Percentiles rank a stretch among this genome's conserved stretches.
These are phyloP conservation scores for Mallotus japonicus DNA, from an alignment of 441 rosid species.

Conservation along the genomic window DNA sequence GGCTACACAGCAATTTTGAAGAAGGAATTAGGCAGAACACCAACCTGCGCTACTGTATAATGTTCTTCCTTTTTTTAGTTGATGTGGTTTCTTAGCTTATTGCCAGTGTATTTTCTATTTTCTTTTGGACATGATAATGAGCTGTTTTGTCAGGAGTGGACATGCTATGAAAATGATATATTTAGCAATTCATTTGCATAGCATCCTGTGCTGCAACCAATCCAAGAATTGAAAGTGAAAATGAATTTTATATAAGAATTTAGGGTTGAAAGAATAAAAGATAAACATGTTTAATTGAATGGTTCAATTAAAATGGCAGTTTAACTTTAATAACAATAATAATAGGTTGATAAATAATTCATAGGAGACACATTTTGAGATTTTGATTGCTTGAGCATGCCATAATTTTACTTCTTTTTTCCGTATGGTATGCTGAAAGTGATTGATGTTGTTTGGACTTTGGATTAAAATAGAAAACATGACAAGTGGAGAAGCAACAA, in stretches of 20 bases:
- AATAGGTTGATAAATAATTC: not conserved
- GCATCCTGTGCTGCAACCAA: not conserved
- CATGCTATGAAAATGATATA: conserved; percentile 7
- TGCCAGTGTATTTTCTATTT: not conserved
- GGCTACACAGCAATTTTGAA: conserved; percentile 30
- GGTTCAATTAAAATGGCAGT: not conserved
- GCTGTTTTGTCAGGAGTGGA: not conserved
- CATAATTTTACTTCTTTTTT: too few relatives aligned
- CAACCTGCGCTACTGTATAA: conserved; percentile 19
- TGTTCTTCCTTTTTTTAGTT: not conserved
- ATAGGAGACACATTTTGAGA: not conserved
- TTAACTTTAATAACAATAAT: too few relatives aligned
- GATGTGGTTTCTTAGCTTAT: conserved; percentile 1
- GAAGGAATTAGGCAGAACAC: conserved; percentile 16
- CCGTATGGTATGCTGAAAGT: not conserved
- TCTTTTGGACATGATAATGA: conserved; percentile 1
- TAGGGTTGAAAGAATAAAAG: not conserved
- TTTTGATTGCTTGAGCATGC: too few relatives aligned
- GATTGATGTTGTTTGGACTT: not conserved
- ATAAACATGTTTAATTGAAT: not conserved
- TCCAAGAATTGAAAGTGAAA: not conserved
- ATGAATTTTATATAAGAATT: not conserved
- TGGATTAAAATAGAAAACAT: too few relatives aligned
- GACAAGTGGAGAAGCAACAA: not conserved
- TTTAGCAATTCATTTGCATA: not conserved